Conservation (phyloP, 2,329 filamentous ascomycete species). For the Colletotrichum graminicola region DNA sequence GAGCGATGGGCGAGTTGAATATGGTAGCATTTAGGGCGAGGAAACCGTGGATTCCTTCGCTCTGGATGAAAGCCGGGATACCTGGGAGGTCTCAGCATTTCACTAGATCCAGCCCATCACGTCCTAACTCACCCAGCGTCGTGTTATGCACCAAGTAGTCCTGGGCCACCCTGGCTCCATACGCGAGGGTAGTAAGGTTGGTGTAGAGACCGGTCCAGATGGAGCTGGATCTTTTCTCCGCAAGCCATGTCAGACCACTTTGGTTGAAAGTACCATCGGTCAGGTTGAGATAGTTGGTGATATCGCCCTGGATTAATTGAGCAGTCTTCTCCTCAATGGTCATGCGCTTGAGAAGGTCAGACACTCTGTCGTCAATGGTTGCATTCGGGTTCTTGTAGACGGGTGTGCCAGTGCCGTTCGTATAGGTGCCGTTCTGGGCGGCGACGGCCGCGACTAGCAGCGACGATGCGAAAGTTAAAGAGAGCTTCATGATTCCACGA, state of each 20-base stretch:
- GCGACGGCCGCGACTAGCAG: conserved; percentile 45
- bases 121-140: conserved; percentile 47
- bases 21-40: conserved; percentile 80
- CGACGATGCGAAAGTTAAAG: conserved; percentile 44
- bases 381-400: conserved; percentile 74
- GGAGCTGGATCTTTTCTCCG: conserved; percentile 73
- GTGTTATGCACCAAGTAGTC: conserved; percentile 72
- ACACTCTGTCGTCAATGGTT: conserved; percentile 72
- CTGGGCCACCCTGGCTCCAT: conserved; percentile 74
- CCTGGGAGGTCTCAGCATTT: conserved; percentile 66
- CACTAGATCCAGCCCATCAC: neutral
- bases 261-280: conserved; percentile 75
- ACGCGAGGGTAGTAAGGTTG: conserved; percentile 71
- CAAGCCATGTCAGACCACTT: conserved; percentile 75
- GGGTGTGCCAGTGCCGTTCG: conserved; percentile 47
- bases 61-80: conserved; percentile 80
- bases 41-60: conserved; percentile 81
- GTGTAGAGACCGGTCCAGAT: conserved; percentile 80
- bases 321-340: conserved; percentile 79
- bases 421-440: conserved; percentile 45
- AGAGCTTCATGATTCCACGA: conserved; percentile 48
- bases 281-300: conserved; percentile 80
- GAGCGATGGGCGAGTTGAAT: conserved; percentile 81
- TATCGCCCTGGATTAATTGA: conserved; percentile 77
- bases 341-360: conserved; percentile 79